Percentiles rank a stretch among this genome's conserved stretches.
Conservation (phyloP, 1,284 basidiomycete species). For the Cryptococcus sp. region DNA sequence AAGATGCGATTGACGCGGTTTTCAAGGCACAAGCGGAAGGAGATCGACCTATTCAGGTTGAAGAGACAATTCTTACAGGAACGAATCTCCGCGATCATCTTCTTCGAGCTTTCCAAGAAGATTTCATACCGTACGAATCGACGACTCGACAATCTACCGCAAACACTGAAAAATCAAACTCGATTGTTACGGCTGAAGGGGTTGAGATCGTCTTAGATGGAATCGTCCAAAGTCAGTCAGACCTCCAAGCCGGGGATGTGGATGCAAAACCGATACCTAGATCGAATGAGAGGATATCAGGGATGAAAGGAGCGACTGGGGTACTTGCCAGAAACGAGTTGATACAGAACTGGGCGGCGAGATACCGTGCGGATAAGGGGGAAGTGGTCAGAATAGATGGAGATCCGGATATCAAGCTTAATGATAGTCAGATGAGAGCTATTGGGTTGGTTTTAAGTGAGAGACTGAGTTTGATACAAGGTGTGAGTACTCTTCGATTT, state of each 20-base stretch:
- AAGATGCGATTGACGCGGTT: not conserved
- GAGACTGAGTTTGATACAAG: conserved; percentile 76
- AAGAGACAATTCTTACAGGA: conserved; percentile 58
- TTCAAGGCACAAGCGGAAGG: conserved; percentile 8
- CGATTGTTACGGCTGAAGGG: not conserved
- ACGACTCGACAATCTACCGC: not conserved
- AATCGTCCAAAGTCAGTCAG: conserved; percentile 12
- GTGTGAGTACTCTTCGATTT: conserved; percentile 54
- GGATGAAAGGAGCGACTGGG: conserved; percentile 41
- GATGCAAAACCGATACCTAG: conserved; percentile 22
- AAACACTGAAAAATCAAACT: not conserved
- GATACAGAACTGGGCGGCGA: conserved; percentile 68
- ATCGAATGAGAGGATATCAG: conserved; percentile 6
- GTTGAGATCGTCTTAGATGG: conserved; percentile 1
- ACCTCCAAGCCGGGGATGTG: conserved; percentile 29
- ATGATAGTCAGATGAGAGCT: conserved; percentile 72
- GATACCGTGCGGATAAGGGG: conserved; percentile 57
- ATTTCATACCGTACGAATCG: conserved; percentile 28
- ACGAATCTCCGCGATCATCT: conserved; percentile 66
- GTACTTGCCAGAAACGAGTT: conserved; percentile 64
- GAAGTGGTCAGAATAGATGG: conserved; percentile 63
- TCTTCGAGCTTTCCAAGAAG: conserved; percentile 53
- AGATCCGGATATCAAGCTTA: conserved; percentile 71
- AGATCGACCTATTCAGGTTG: conserved; percentile 35
- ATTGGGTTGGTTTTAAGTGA: conserved; percentile 82